These are phyloP conservation scores for Bimuria novae-zelandiae DNA, from an alignment of 2,329 filamentous ascomycete species.

Conservation along the genomic window DNA sequence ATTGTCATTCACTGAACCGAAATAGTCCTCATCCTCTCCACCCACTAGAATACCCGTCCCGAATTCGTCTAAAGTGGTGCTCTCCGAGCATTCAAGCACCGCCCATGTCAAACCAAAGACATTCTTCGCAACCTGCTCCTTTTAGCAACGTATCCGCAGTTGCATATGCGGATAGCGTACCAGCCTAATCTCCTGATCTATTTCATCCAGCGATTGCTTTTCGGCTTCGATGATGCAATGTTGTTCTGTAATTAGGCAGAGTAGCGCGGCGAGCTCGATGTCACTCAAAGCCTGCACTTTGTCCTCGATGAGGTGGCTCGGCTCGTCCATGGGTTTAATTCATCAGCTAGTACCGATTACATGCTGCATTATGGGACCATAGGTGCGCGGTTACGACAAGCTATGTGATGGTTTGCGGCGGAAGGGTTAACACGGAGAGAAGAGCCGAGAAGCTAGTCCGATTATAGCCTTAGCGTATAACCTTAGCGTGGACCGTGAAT, in stretches of 20 bases:
- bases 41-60: constrained; percentile 67
- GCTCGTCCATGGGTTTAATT: constrained; percentile 28
- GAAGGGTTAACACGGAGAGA: neutral
- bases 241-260: constrained; percentile 79
- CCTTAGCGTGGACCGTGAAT: neutral
- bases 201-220: constrained; percentile 62
- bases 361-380: neutral
- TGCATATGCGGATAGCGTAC: constrained; percentile 48
- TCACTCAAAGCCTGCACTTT: constrained; percentile 81
- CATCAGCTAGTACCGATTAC: neutral
- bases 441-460: neutral
- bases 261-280: constrained; percentile 81
- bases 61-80: constrained; percentile 82
- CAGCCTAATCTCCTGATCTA: constrained; percentile 75
- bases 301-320: constrained; percentile 47
- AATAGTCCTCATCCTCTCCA: constrained; percentile 30
- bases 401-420: neutral
- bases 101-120: constrained; percentile 74
- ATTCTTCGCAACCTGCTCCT: constrained; percentile 63
- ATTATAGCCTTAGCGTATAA: neutral
- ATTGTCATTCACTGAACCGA: constrained; percentile 17
- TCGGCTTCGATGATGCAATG: constrained; percentile 87
- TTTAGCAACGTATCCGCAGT: constrained; percentile 10
- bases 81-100: constrained; percentile 72
- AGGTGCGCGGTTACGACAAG: neutral